phyloP scores from a whole-genome alignment of 2,329 filamentous ascomycete genomes.

The Fusarium subglutinans region DNA sequence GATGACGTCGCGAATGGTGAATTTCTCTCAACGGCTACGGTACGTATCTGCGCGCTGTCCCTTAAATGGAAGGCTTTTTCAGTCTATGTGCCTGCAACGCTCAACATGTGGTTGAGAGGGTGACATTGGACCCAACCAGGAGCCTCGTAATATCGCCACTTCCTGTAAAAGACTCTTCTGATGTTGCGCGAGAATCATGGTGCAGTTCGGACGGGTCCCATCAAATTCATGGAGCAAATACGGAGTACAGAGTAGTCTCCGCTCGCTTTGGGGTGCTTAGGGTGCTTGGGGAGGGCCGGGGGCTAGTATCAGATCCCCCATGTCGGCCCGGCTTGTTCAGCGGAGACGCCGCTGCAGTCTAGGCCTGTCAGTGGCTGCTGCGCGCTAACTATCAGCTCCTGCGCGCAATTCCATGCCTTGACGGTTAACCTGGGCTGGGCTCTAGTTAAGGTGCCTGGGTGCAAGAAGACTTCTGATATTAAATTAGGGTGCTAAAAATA shows the following conservation, averaged over 20 bases:
- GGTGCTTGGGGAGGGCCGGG: conserved; percentile 4
- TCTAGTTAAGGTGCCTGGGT: too few species aligned
- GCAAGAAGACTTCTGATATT: too few species aligned
- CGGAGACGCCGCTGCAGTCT: conserved; percentile 5
- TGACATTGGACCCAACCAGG: conserved; percentile 19
- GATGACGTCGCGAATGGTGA: conserved; percentile 40
- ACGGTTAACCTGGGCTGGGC: not conserved
- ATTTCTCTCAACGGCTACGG: conserved; percentile 37
- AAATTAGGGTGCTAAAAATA: too few species aligned
- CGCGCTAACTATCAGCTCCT: not conserved
- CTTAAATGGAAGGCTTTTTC: conserved; percentile 16
- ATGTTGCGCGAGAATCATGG: conserved; percentile 29
- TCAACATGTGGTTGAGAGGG: conserved; percentile 22
- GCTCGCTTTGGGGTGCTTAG: not conserved
- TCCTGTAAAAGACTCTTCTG: conserved; percentile 19
- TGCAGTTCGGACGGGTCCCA: conserved; percentile 15
- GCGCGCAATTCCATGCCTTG: not conserved
- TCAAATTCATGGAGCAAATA: conserved; percentile 18
- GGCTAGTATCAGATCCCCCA: conserved; percentile 29
- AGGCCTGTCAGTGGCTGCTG: conserved; percentile 18
- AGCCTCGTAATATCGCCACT: conserved; percentile 27
- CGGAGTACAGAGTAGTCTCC: not conserved
- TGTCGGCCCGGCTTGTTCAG: conserved; percentile 29
- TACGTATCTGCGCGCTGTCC: conserved; percentile 35
- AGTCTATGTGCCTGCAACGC: conserved; percentile 5